Conservation (phyloP, 2,329 filamentous ascomycete genomes). For the Lecanicillium sp. region DNA sequence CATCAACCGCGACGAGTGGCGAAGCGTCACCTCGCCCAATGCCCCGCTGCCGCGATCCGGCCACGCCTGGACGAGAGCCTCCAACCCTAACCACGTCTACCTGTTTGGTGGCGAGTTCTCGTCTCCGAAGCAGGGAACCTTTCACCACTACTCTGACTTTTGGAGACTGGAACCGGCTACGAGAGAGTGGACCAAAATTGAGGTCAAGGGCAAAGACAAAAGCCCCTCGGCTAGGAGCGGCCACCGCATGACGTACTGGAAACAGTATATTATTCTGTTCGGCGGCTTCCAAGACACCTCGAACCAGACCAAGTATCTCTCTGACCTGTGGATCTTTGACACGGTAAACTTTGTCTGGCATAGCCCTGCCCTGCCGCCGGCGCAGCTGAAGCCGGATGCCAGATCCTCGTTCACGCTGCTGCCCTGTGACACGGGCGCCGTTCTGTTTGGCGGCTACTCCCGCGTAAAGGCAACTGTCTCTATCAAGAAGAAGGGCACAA, state of each 20-base stretch:
- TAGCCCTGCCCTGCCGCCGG: conserved; percentile 64
- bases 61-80: conserved; percentile 89
- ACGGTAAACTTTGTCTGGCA: conserved; percentile 82
- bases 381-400: conserved; percentile 80
- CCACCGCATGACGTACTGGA: conserved; percentile 93
- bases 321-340: conserved; percentile 94
- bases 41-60: conserved; percentile 83
- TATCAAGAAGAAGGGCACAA: conserved; percentile 51
- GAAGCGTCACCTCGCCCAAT: conserved; percentile 82
- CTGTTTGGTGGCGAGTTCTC: conserved; percentile 96
- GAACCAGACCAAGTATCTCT: conserved; percentile 87
- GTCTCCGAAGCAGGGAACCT: conserved; percentile 93
- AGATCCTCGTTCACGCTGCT: conserved; percentile 87
- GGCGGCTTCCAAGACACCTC: conserved; percentile 97
- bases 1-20: conserved; percentile 84
- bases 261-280: conserved; percentile 93
- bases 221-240: conserved; percentile 80
- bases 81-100: conserved; percentile 78
- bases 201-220: conserved; percentile 69
- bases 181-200: conserved; percentile 86
- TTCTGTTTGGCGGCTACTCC: conserved; percentile 90
- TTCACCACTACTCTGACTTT: conserved; percentile 99
- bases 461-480: conserved; percentile 69
- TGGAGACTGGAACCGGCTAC: conserved; percentile 81
- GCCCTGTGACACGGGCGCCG: conserved; percentile 82